These are phyloP conservation scores for Auricularia sp. DNA, from an alignment of 768 basidiomycete species.

Conservation along the genomic window DNA sequence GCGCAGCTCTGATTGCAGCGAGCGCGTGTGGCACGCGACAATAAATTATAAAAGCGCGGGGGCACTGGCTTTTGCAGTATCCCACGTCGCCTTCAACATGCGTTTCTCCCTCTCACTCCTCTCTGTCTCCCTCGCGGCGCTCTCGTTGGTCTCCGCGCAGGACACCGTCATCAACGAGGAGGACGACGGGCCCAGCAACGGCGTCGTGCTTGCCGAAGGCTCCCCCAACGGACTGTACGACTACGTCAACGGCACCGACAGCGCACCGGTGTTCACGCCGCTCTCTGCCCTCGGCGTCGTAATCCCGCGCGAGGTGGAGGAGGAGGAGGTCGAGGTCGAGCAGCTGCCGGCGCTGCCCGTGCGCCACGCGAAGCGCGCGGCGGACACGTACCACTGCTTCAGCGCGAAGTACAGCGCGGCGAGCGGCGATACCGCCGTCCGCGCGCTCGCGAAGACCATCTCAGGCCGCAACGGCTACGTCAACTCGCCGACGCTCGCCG, in stretches of 20 bases:
- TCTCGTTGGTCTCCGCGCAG: not conserved
- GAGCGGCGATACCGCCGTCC: not conserved
- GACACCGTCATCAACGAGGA: not conserved
- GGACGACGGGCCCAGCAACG: not conserved
- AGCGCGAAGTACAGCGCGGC: not conserved
- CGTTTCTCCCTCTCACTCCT: not conserved
- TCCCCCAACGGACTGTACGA: not conserved
- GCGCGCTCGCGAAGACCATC: not conserved
- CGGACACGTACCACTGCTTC: not conserved
- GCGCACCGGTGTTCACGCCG: not conserved
- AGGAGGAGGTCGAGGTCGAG: too few species aligned
- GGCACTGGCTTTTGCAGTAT: not conserved
- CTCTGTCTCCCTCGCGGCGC: not conserved
- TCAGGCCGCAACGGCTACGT: not conserved
- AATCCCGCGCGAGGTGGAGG: not conserved
- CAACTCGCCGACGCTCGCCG: not conserved
- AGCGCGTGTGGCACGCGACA: not conserved
- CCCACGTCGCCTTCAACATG: not conserved
- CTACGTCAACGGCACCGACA: not conserved
- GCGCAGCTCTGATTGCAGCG: not conserved
- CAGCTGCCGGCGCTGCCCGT: not conserved
- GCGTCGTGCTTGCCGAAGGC: not conserved
- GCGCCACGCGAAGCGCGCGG: not conserved
- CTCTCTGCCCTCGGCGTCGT: not conserved
- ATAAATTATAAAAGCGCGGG: not conserved